Base-by-base conservation (phyloP, 2,329 filamentous ascomycete genomes). In the Chlorencoelia australis region DNA sequence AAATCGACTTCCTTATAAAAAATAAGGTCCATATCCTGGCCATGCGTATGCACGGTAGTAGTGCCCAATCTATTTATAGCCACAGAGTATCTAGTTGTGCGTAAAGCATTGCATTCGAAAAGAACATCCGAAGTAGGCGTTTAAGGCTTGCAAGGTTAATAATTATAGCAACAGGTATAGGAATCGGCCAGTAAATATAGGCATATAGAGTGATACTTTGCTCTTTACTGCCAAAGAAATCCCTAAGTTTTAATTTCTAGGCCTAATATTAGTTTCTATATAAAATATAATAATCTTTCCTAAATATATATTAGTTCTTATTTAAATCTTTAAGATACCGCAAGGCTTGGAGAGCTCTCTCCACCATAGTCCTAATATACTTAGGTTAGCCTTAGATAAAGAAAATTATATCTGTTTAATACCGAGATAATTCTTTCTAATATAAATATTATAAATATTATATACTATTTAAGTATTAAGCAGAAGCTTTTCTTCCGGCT, bases 291-390 rank as follows among this genome's bases (percentile, higher is more conserved):
- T 8, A 16, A 9, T 19, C 17, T 31, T 31, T 31, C 16, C 19
- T 31, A 16, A 19, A 31, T 16, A 14, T 17, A 31, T 16, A 31
- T 31, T 16, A 31, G 29, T 31, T 17, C 13, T 31, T 16, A 16
- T 31, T 16, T 7, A 9, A n/a, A 33, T 33, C 15, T 33, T 33
- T 13, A 19, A 33, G 19, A 21, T 33, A 11, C 31, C 17, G 20
- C 31, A 33, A 33, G n/a, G 14, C 31, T 33, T 10, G 14, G 31
- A 33, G 17, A 33, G 31, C 31, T 24, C 10, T 24, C 31, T 33
- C 31, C 31, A 33, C 31, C 31, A 33, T 24, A 33, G 31, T 33
- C 31, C 31, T 33, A 19, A 9, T 33, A 24, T 33, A 10, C 16
- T 33, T 17, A 33, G 31, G 17, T 24, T 11, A 13, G 31, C 6